phyloP scores from a whole-genome alignment of 2,329 filamentous ascomycete genomes.

The Fusarium sp. region DNA sequence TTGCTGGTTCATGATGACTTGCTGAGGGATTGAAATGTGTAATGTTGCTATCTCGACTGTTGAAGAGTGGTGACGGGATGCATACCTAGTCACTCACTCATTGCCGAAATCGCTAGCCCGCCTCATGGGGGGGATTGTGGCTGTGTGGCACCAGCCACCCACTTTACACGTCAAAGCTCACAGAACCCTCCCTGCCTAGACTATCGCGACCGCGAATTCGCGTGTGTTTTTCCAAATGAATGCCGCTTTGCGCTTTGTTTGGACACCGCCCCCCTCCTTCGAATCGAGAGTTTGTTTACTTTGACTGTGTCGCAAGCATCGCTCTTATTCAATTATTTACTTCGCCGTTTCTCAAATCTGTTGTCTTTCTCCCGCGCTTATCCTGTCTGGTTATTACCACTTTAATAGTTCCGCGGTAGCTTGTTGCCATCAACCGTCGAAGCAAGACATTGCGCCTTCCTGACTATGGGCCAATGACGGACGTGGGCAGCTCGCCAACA shows the following conservation, averaged over 20 bases:
- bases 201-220: constrained; percentile 42
- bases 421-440: constrained; percentile 12
- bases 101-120: not conserved
- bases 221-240: constrained; percentile 40
- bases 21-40: not conserved
- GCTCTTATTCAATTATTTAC: not conserved
- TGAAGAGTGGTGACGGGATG: not conserved
- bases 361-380: not conserved
- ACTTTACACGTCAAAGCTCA: constrained; percentile 45
- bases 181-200: not conserved
- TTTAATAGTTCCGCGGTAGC: not conserved
- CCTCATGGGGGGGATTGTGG: constrained; percentile 11
- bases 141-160: constrained; percentile 41
- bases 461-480: constrained; percentile 53
- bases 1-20: constrained; percentile 42
- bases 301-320: constrained; percentile 7
- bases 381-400: not conserved
- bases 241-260: constrained; percentile 35
- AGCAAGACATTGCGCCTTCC: constrained; percentile 21
- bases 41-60: not conserved
- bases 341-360: not conserved
- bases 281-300: constrained; percentile 11
- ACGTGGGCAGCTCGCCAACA: constrained; percentile 46
- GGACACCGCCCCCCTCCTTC: constrained; percentile 22
- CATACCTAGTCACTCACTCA: not conserved